Conservation (phyloP, 768 basidiomycete genomes). For the Rhodosporidiobolus sp. region DNA sequence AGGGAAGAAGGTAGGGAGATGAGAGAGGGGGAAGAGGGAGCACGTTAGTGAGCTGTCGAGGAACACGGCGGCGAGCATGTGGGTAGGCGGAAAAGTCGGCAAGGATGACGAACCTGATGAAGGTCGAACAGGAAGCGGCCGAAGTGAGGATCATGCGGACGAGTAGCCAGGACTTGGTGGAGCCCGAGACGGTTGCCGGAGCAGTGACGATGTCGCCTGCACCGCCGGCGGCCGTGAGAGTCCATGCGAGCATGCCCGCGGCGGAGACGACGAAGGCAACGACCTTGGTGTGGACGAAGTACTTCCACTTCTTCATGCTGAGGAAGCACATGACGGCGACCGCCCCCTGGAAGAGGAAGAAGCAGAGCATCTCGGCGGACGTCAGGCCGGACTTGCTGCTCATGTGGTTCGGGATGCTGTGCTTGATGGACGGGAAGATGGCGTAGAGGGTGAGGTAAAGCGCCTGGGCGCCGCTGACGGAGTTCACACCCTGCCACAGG, state of each 20-base stretch:
- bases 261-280: not conserved
- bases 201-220: slow-evolving; percentile 63
- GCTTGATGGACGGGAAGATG: slow-evolving; percentile 63
- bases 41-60: no score
- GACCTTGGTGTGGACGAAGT: not conserved
- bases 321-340: no score
- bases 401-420: slow-evolving; percentile 58
- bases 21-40: no score
- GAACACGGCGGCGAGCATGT: no score
- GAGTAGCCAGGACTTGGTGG: slow-evolving; percentile 70
- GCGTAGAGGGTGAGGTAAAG: slow-evolving; percentile 69
- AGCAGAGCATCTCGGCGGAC: no score
- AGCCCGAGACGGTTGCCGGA: slow-evolving; percentile 63
- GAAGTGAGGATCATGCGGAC: slow-evolving; percentile 66
- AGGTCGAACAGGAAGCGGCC: slow-evolving; percentile 45
- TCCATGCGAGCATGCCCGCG: not conserved
- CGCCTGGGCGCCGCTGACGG: slow-evolving; percentile 64
- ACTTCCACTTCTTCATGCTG: no score
- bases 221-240: not conserved
- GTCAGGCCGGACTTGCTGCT: not conserved
- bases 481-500: slow-evolving; percentile 17
- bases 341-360: no score
- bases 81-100: no score
- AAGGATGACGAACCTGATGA: no score
- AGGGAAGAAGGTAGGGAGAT: no score